Percentiles rank a stretch among this genome's conserved stretches.
phyloP scores from a whole-genome alignment of 2,329 filamentous ascomycete species.

The Colletotrichum brevisporum region DNA sequence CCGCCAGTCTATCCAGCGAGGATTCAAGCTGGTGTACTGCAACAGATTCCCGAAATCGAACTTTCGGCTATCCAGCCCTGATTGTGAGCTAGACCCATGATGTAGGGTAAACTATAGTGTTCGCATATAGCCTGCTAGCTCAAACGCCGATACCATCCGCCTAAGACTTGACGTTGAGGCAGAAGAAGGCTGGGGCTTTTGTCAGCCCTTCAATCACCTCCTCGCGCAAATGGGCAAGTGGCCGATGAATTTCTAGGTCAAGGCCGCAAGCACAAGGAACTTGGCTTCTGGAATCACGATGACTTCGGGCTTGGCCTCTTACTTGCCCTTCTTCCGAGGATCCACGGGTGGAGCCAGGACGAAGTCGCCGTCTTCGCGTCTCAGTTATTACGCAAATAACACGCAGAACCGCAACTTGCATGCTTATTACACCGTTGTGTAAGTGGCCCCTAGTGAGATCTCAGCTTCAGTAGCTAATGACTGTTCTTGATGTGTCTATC shows the following conservation, averaged over 20 bases:
- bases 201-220: slow-evolving; percentile 63
- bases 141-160: slow-evolving; percentile 55
- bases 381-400: background rate
- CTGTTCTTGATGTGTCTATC: background rate
- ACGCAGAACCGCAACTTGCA: background rate
- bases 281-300: slow-evolving; percentile 52
- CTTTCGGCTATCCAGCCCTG: slow-evolving; percentile 56
- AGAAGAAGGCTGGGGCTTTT: slow-evolving; percentile 48
- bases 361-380: background rate
- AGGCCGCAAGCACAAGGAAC: slow-evolving; percentile 64
- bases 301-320: background rate
- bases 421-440: background rate
- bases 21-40: background rate
- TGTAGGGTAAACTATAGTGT: too few species aligned
- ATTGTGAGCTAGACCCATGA: slow-evolving; percentile 44
- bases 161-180: slow-evolving; percentile 63
- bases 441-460: background rate
- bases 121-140: too few species aligned
- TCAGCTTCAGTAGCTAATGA: too few species aligned
- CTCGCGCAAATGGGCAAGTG: slow-evolving; percentile 62
- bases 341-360: background rate
- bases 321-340: background rate
- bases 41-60: slow-evolving; percentile 54
- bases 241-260: slow-evolving; percentile 66
- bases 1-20: background rate